These are phyloP conservation scores for Globisporangium camurandrum DNA, from an alignment of 352 stramenopile genomes.

Conservation along the genomic window DNA sequence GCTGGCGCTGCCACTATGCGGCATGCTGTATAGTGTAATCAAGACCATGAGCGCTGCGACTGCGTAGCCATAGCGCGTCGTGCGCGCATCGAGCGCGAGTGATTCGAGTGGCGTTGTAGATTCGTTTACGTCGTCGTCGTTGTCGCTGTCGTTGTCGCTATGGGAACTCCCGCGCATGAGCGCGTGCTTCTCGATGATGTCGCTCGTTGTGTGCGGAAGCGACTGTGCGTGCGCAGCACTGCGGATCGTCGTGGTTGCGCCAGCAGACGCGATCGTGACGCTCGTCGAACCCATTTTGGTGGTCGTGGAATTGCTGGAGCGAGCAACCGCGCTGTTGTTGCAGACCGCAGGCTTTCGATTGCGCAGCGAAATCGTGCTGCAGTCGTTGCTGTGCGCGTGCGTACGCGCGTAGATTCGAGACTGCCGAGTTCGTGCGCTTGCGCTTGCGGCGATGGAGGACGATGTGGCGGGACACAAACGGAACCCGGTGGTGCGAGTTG, in stretches of 20 bases:
- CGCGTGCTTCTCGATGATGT: conserved; percentile 11
- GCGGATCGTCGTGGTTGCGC: not conserved
- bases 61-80: conserved; percentile 34
- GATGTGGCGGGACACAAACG: no score
- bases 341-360: conserved; percentile 1
- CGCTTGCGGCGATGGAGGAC: no score
- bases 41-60: conserved; percentile 41
- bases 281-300: conserved; percentile 5
- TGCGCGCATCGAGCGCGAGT: conserved; percentile 15
- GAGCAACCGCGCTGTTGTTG: no score
- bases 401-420: no score
- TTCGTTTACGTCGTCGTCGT: conserved; percentile 1
- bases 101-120: conserved; percentile 11
- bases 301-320: conserved; percentile 1
- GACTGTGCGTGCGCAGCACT: conserved; percentile 1
- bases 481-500: no score
- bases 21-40: conserved; percentile 62
- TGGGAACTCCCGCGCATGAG: conserved; percentile 2
- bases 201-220: not conserved
- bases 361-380: conserved; percentile 12
- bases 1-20: conserved; percentile 19
- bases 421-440: no score
- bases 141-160: not conserved
- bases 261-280: conserved; percentile 8
- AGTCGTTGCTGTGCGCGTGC: not conserved